Percentiles rank a stretch among this genome's conserved stretches.
phyloP scores from a whole-genome alignment of 2,329 filamentous ascomycete genomes.

The Cladosporium colombiae region DNA sequence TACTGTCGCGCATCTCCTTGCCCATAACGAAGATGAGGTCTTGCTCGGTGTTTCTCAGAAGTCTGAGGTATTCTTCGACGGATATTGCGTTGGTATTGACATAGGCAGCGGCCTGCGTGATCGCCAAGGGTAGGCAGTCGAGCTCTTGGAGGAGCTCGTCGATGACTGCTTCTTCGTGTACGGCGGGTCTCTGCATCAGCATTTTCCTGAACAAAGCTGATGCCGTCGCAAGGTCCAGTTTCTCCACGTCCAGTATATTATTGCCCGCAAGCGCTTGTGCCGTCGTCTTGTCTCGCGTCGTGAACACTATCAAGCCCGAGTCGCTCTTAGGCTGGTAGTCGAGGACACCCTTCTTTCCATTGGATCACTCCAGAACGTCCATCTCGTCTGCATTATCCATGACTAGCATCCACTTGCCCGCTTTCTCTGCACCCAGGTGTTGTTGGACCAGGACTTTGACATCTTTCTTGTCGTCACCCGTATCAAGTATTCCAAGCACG shows the following conservation, averaged over 20 bases:
- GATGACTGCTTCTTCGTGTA: not conserved
- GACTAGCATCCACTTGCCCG: constrained; percentile 29
- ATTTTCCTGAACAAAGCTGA: not conserved
- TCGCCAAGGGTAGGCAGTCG: not conserved
- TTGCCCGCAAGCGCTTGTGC: not conserved
- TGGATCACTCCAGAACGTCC: not conserved
- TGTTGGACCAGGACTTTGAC: constrained; percentile 30
- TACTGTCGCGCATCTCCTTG: not conserved
- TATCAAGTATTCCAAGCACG: not conserved
- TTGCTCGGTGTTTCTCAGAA: not conserved
- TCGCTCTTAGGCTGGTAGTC: not conserved
- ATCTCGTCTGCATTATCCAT: constrained; percentile 30
- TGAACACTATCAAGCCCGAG: not conserved
- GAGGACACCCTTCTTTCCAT: not conserved
- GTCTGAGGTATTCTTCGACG: not conserved
- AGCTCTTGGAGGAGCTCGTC: not conserved
- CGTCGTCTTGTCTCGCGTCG: not conserved
- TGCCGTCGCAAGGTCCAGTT: not conserved
- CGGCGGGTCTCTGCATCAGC: not conserved
- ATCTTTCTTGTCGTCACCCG: constrained; percentile 25
- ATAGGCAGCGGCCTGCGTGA: not conserved
- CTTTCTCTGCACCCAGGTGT: constrained; percentile 25
- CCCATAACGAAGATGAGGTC: not conserved
- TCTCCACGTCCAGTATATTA: not conserved
- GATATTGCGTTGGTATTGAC: not conserved